Base-by-base conservation (phyloP, 2,329 filamentous ascomycete genomes). In the Aspergillus quadricinctus region DNA sequence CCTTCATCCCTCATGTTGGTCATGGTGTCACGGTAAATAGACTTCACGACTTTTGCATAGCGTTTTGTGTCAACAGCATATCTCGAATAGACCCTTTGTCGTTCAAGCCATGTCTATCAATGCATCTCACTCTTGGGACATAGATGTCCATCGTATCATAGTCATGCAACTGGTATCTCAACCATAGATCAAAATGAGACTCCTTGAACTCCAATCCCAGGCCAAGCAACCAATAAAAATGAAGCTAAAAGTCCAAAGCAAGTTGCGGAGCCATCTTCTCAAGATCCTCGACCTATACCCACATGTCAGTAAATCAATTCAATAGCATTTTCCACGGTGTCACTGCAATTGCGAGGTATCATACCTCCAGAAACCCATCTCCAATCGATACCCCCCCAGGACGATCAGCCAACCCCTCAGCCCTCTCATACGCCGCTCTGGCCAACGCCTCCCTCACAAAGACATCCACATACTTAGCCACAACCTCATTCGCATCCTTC, bases 401-500 rank as follows among this genome's bases (percentile, higher is more conserved):
- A 53, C 64, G 63, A 41, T 67, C 48, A 61, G 67, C 60, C 66
- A 66, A 71, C 35, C 72, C 72, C 72, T 79, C 75, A 43, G 72
- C 78, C 69, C 88, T 87, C 78, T 90, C 88, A 57, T 86, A 85
- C 9, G 86, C 84, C 41, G 90, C 87, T 68, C 93, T 77, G 17
- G 91, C 90, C 69, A 97, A 86, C 1, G 91, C 90, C 77, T 97
- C 93, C 59, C 89, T 82, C 53, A 96, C 88, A 75, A 97, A 97
- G 0, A 93, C 84, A 73, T 97, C 91, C 73, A 97, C 82, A 71
- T 97, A 97, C 75, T 88, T 91, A 14, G 86, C 88, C 57, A 92
- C 83, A 1, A 92, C 83, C 6, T 78, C 81, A 70, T 92, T 90
- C 3, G 91, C 91, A 67, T 92, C 89, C 65, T 84, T 87, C 7